Conservation (phyloP, 441 rosid species). For the Pelargonium cotyledonis region DNA sequence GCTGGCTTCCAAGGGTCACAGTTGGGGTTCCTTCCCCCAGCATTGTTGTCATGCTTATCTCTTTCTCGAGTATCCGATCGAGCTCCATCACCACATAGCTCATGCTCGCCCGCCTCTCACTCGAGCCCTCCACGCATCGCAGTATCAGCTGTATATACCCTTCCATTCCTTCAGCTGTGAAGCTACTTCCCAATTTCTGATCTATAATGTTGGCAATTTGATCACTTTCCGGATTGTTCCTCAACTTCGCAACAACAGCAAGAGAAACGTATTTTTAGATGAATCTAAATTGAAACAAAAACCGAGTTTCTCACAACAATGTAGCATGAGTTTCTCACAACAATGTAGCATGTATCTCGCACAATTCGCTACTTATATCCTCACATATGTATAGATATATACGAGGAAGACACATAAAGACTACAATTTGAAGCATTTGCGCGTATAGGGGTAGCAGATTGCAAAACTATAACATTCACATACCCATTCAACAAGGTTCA, state of each 20-base stretch:
- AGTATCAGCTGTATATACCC: conserved; percentile 40
- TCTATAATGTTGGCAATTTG: conserved; percentile 39
- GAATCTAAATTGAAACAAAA: too few relatives aligned
- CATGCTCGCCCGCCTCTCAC: conserved; percentile 57
- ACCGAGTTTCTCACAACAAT: too few relatives aligned
- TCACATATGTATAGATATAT: too few relatives aligned
- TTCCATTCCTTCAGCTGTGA: conserved; percentile 62
- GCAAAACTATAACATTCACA: too few relatives aligned
- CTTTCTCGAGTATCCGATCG: conserved; percentile 49
- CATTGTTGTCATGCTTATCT: conserved; percentile 56
- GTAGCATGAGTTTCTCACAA: too few relatives aligned
- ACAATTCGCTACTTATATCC: too few relatives aligned
- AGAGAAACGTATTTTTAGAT: too few relatives aligned
- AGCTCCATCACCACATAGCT: conserved; percentile 48
- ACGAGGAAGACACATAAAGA: too few relatives aligned
- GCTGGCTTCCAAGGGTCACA: conserved; percentile 62
- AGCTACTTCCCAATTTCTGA: conserved; percentile 44
- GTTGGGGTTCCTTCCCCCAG: conserved; percentile 66
- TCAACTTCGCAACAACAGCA: too few relatives aligned
- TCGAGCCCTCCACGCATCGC: conserved; percentile 46
- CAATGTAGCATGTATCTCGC: too few relatives aligned
- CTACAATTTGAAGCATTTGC: too few relatives aligned
- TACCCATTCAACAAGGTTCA: conserved; percentile 78
- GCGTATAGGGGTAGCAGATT: too few relatives aligned
- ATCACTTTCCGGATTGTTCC: conserved; percentile 27